Conservation (phyloP, 2,329 filamentous ascomycete species). For the Colletotrichum scovillei region DNA sequence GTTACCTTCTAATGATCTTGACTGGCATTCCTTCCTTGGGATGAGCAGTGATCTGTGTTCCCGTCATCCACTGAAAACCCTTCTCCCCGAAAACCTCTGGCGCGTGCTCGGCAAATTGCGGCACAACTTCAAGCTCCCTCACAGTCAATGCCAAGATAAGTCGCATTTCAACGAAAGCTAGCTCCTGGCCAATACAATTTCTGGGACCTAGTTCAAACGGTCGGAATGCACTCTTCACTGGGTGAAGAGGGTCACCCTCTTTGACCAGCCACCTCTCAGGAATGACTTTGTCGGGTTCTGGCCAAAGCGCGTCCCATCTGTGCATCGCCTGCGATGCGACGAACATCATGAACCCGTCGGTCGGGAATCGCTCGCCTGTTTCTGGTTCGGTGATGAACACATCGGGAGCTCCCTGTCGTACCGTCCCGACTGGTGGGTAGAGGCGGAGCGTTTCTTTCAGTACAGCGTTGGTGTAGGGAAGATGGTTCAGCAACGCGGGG, state of each 20-base stretch:
- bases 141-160: slow-evolving; percentile 60
- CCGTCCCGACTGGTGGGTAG: slow-evolving; percentile 58
- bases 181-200: slow-evolving; percentile 66
- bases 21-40: slow-evolving; percentile 40
- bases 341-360: slow-evolving; percentile 47
- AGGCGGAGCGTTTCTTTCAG: slow-evolving; percentile 65
- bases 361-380: slow-evolving; percentile 54
- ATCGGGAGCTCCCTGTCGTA: slow-evolving; percentile 47
- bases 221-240: slow-evolving; percentile 60
- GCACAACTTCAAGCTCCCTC: slow-evolving; percentile 60
- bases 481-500: slow-evolving; percentile 58
- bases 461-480: slow-evolving; percentile 63
- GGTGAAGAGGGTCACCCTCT: slow-evolving; percentile 46
- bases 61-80: slow-evolving; percentile 40
- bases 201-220: slow-evolving; percentile 64
- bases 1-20: slow-evolving; percentile 15
- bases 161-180: slow-evolving; percentile 64
- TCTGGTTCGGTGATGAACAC: slow-evolving; percentile 53
- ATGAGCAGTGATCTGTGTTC: slow-evolving; percentile 38
- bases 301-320: slow-evolving; percentile 50
- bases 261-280: slow-evolving; percentile 55
- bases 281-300: slow-evolving; percentile 49
- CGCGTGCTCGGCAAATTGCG: slow-evolving; percentile 49
- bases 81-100: slow-evolving; percentile 46
- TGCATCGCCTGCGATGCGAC: slow-evolving; percentile 42